Evolutionary conservation across 2,329 filamentous ascomycete species (phyloP), one percentile per base, ranked within the genome.

Genomic region (Penicillium rolfsii): DNA sequence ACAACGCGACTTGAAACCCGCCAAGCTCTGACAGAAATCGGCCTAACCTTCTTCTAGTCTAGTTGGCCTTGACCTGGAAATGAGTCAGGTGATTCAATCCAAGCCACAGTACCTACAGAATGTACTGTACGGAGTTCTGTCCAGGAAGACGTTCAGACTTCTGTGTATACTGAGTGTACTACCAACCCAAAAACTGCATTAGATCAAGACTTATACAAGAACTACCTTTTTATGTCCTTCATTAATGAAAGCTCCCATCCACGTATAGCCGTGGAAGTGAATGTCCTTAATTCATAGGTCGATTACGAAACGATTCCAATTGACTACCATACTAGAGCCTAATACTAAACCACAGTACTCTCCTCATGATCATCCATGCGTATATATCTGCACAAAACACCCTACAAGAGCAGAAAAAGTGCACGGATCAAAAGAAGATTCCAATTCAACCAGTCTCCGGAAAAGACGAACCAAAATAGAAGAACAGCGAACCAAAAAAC

Each of bases 391-490:
- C 45, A 48, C 8, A 14, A 46, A 22, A 46, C 49, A 40, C 48
- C 36, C 50, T 50, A 35, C 46, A 50, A 35, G 33, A 48, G 28
- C 46, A 40, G 40, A 36, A 11, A 36, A 46, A 48, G 26, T 2
- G 26, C 45, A 36, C 12, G 62, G 64, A 46, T 58, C 58, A 53
- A 65, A 59, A 55, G 65, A 58, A 58, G 60, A 65, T 59, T 66
- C 64, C 59, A 61, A 69, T 71, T 72, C 56, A 64, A 63, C n/a
- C 60, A 53, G 19, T 61, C 57, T 33, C 11, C 43, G 6, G n/a
- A 67, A 64, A 30, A 30, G 4, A 30, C 58, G 59, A 36, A 54
- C 61, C 35, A 64, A 14, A 33, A 22, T 61, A 54, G 40, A 58
- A 52, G 45, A 4, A 33, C 30, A 33, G 14, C 36, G 28, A 67